phyloP scores from a whole-genome alignment of 495 filamentous ascomycete species.

The Neurospora pannonica region DNA sequence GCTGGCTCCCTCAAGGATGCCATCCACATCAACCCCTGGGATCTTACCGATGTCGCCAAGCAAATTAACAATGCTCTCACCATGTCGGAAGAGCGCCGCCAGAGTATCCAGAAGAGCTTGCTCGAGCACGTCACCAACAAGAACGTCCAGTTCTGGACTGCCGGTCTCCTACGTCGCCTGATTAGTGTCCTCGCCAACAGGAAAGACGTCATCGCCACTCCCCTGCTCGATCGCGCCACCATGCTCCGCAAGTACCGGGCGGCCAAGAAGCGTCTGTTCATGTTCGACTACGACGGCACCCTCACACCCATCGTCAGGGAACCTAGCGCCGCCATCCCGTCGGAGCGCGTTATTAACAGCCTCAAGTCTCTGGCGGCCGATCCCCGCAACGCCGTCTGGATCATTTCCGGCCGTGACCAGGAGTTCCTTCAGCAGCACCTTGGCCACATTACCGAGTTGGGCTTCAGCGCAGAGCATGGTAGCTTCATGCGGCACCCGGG shows the following conservation, averaged over 20 bases:
- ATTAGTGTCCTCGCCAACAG: constrained; percentile 68
- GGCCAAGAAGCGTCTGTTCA: constrained; percentile 69
- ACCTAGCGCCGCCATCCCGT: constrained; percentile 77
- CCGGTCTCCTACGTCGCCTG: constrained; percentile 62
- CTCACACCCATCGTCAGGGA: constrained; percentile 93
- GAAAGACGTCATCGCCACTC: constrained; percentile 66
- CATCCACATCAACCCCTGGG: constrained; percentile 93
- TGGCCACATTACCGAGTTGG: constrained; percentile 73
- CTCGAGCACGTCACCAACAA: constrained; percentile 74
- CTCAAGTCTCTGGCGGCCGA: constrained; percentile 72
- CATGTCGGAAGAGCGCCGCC: constrained; percentile 56
- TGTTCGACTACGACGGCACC: constrained; percentile 98
- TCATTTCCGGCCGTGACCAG: constrained; percentile 89
- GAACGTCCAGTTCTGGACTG: constrained; percentile 76
- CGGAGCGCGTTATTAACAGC: constrained; percentile 67
- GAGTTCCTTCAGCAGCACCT: constrained; percentile 80
- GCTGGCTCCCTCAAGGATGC: constrained; percentile 76
- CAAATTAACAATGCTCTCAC: constrained; percentile 69
- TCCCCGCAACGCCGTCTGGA: constrained; percentile 83
- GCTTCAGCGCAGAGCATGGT: constrained; percentile 90
- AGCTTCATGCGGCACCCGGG: constrained; percentile 80
- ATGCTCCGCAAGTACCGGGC: constrained; percentile 62
- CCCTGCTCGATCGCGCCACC: constrained; percentile 62
- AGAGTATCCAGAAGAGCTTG: constrained; percentile 49
- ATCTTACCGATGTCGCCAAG: constrained; percentile 67